These are phyloP conservation scores for Phytophthora crassamura DNA, from an alignment of 352 stramenopile genomes.

Conservation along the genomic window DNA sequence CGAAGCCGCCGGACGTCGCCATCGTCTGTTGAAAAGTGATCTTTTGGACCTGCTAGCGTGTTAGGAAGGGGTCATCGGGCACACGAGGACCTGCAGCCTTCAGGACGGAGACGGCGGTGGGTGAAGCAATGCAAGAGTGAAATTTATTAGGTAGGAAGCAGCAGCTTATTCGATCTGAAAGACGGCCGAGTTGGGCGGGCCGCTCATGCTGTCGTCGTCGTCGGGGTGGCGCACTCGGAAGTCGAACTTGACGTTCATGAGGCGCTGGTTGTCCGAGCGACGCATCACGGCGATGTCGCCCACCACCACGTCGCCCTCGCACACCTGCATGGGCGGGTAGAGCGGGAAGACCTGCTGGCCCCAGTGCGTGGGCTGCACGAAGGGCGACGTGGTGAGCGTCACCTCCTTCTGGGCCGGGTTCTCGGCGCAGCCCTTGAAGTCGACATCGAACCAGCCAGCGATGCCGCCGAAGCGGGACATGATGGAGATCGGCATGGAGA, in stretches of 20 bases:
- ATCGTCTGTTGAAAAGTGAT: slow-evolving; percentile 28
- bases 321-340: slow-evolving; percentile 85
- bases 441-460: slow-evolving; percentile 99
- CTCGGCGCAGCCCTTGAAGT: slow-evolving; percentile 94
- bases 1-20: slow-evolving; percentile 37
- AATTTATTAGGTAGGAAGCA: slow-evolving; percentile 42
- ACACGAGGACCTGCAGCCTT: no score
- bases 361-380: slow-evolving; percentile 90
- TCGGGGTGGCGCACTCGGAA: slow-evolving; percentile 75
- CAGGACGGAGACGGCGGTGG: not conserved
- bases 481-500: slow-evolving; percentile 84
- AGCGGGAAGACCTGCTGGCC: slow-evolving; percentile 88
- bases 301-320: slow-evolving; percentile 76
- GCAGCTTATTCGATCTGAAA: slow-evolving; percentile 89
- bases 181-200: slow-evolving; percentile 58
- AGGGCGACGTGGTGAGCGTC: slow-evolving; percentile 92
- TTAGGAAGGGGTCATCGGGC: not conserved
- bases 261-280: slow-evolving; percentile 85
- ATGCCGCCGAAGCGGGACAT: slow-evolving; percentile 94
- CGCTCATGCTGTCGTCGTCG: slow-evolving; percentile 46
- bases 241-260: slow-evolving; percentile 91
- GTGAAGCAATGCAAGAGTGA: slow-evolving; percentile 33
- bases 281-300: slow-evolving; percentile 79
- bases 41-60: slow-evolving; percentile 8
- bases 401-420: slow-evolving; percentile 82